A percentile compares a stretch with the other conserved stretches of the same genome.
Conservation (phyloP, 768 basidiomycete genomes). For the Boletellus ananas region DNA sequence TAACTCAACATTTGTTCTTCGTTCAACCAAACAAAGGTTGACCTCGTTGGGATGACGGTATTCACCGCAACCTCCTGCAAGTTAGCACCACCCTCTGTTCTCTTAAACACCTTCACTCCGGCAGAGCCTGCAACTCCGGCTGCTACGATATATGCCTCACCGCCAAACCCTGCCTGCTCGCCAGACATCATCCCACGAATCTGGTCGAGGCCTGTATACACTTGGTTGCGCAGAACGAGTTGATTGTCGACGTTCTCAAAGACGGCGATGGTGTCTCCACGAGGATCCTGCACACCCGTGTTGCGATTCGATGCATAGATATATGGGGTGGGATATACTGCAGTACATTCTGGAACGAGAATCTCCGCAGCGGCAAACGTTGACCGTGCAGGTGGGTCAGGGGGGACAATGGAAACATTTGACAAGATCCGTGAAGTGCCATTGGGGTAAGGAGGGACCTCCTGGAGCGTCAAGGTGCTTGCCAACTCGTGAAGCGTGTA, state of each 20-base stretch:
- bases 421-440: constrained; percentile 50
- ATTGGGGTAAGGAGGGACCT: constrained; percentile 43
- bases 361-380: constrained; percentile 57
- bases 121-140: constrained; percentile 49
- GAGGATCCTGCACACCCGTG: constrained; percentile 44
- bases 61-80: constrained; percentile 53
- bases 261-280: constrained; percentile 63
- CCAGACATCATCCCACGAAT: constrained; percentile 66
- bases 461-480: constrained; percentile 56
- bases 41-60: constrained; percentile 46
- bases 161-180: constrained; percentile 35
- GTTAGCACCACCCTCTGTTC: constrained; percentile 50
- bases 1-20: neutral
- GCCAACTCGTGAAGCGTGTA: constrained; percentile 55
- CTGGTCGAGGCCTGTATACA: constrained; percentile 61
- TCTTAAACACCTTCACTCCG: constrained; percentile 55
- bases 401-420: constrained; percentile 46
- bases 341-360: constrained; percentile 49
- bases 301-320: constrained; percentile 72
- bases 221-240: constrained; percentile 46
- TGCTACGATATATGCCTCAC: constrained; percentile 53
- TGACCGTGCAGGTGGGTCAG: constrained; percentile 36
- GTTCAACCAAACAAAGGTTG: constrained; percentile 46
- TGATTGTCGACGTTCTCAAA: constrained; percentile 42
- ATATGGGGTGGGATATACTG: constrained; percentile 46